Evolutionary conservation across 148 eudicot species (phyloP), one percentile per base, ranked within the genome.

Genomic region (Rhododendron molle): DNA sequence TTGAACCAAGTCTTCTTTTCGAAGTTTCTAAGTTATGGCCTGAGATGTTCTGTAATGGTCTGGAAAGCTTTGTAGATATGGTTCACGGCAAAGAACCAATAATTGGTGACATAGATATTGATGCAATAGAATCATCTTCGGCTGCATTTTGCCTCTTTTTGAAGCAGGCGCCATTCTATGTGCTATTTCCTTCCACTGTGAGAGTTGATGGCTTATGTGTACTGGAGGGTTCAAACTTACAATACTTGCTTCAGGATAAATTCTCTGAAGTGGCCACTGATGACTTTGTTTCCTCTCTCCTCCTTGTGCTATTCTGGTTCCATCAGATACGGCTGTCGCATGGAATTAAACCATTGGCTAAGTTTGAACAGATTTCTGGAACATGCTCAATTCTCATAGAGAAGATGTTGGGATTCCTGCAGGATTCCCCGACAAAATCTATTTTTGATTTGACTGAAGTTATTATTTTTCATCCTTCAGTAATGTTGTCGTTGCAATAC

Each of bases 231-330:
- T 78, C 90, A 30, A 74, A 86, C 80, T 84, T 93, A 54, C 88
- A 87, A 52, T 91, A 89, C 86, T 83, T 97, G 87, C 95, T 97
- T 86, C 52, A 88, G 84, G 88, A 76, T 83, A 95, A 93, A 88
- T 85, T 94, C 34, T 88, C 94, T 83, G 90, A 86, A 78, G 80
- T 87, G 88, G 82, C 88, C 72, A 44, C 86, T 91, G 95, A 92
- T 85, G 88, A 92, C 30, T 60, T 91, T 65, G 72, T 90, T 86
- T 85, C 92, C 47, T 88, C 93, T 60, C 82, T 95, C 54, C 90
- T 91, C 86, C 91, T 92, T 58, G 88, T 95, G 85, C 90, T 97
- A 54, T 97, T 94, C 88, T 95, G 96, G 95, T 82, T 93, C 81
- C 85, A 90, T 90, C 96, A 92, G 78, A 86, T 89, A 82, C 90